Evolutionary conservation across 1,284 basidiomycete genomes (phyloP), one percentile per base, ranked within the genome.

Genomic region (Phellopilus nigrolimitatus): DNA sequence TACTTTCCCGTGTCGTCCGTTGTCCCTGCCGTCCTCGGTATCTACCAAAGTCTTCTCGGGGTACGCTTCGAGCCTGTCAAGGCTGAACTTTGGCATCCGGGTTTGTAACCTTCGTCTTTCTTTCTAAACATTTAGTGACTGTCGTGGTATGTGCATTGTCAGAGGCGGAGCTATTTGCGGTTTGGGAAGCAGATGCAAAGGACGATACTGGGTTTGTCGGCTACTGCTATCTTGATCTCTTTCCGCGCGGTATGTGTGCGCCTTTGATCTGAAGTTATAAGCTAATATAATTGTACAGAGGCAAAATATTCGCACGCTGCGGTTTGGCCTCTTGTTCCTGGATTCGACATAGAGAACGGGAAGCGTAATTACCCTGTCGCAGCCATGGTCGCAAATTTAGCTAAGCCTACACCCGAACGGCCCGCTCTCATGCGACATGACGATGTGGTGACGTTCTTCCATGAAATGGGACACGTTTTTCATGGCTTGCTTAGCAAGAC

Each of bases 391-490:
- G 90, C 90, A 22, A 93, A 92, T 65, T 75, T 93, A 2, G 86
- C 90, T 2, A 93, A 92, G 63, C 76, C 86, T 2, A 89, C 88
- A 0, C 79, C 83, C 0, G 81, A 83, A 1, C 82, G 84, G 55
- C 88, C 89, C 1, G 90, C 90, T 10, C 71, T 92, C 22, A 87
- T 94, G 87, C 73, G 80, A 31, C 89, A 91, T 58, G 80, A 84
- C 57, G 86, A 89, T 56, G 85, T 87, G 2, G 85, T 85, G 19
- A 88, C 84, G 0, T 86, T 88, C 66, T 88, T 88, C 76, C 84
- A 88, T 59, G 84, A 88, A 65, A 85, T 91, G 81, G 91, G 91
- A 0, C 91, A 93, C 59, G 88, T 89, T 10, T 91, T 91, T 76
- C 91, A 93, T 62, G 85, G 84, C 1, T 66, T 93, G 44, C 68